phyloP scores from a whole-genome alignment of 805 yeast genomes.

The Barnettozyma populi region DNA sequence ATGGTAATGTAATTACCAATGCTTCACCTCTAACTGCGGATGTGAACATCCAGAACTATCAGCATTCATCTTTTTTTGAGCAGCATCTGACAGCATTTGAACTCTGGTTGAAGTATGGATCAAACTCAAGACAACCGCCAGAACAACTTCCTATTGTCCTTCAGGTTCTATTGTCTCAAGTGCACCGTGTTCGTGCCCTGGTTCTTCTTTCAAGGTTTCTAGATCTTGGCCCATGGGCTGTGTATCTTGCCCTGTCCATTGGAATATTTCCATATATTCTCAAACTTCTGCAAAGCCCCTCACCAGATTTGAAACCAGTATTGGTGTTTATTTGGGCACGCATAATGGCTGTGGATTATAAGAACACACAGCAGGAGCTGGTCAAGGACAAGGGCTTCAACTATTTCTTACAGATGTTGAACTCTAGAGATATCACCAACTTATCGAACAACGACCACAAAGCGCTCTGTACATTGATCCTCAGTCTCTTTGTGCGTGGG shows the following conservation, averaged over 20 bases:
- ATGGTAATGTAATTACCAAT: not conserved
- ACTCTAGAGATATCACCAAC: constrained; percentile 31
- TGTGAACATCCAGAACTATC: constrained; percentile 46
- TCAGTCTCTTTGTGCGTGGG: constrained; percentile 78
- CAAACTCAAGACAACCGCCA: constrained; percentile 76
- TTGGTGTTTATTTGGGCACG: constrained; percentile 96
- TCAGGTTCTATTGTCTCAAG: constrained; percentile 90
- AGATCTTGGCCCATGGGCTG: constrained; percentile 98
- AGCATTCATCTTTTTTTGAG: constrained; percentile 91
- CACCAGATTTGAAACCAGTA: constrained; percentile 91
- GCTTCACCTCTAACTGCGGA: constrained; percentile 8
- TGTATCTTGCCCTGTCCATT: constrained; percentile 82
- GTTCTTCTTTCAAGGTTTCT: constrained; percentile 77
- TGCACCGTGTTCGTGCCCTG: constrained; percentile 85
- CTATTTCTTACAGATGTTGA: constrained; percentile 78
- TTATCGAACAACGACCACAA: constrained; percentile 58
- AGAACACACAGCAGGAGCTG: constrained; percentile 85
- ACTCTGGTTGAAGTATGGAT: constrained; percentile 89
- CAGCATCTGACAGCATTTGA: constrained; percentile 96
- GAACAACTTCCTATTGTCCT: constrained; percentile 92
- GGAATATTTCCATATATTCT: constrained; percentile 95
- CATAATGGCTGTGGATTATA: constrained; percentile 91
- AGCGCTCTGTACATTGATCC: constrained; percentile 91
- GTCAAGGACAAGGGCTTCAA: constrained; percentile 87
- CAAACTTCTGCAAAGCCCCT: constrained; percentile 87